A percentile compares a stretch with the other conserved stretches of the same genome.
Evolutionary conservation across 345 rosid genomes (phyloP).

Genomic region (Nephelium lappaceum): DNA sequence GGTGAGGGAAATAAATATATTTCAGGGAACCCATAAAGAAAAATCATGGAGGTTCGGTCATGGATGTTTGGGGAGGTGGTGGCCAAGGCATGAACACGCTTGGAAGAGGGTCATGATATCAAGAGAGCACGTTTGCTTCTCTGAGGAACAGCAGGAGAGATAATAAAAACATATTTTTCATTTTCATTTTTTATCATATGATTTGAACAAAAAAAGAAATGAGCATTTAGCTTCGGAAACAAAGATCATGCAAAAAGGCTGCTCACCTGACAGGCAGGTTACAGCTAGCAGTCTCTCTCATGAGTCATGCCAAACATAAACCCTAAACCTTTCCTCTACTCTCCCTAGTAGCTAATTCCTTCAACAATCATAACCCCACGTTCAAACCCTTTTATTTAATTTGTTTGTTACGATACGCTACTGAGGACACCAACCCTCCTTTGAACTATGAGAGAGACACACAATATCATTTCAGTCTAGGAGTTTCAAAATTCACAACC

Average conservation of each 20-base stretch:
- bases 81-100: constrained; percentile 37
- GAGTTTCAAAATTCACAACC: constrained; percentile 12
- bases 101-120: constrained; percentile 49
- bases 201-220: neutral
- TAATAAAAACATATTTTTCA: neutral
- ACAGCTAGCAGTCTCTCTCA: constrained; percentile 74
- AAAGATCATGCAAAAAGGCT: constrained; percentile 89
- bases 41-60: constrained; percentile 27
- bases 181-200: constrained; percentile 9
- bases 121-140: constrained; percentile 62
- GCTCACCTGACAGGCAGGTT: constrained; percentile 89
- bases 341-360: constrained; percentile 11
- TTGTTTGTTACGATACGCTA: constrained; percentile 37
- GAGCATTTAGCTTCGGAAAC: neutral
- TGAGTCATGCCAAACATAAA: constrained; percentile 53
- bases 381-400: constrained; percentile 33
- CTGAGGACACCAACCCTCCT: constrained; percentile 22
- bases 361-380: constrained; percentile 51
- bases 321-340: constrained; percentile 46
- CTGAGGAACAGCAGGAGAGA: constrained; percentile 24
- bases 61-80: constrained; percentile 28
- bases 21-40: constrained; percentile 28
- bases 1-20: constrained; percentile 3
- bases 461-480: neutral
- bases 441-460: constrained; percentile 10